Conservation (phyloP, 148 eudicot species). For the Rhododendron henanense region DNA sequence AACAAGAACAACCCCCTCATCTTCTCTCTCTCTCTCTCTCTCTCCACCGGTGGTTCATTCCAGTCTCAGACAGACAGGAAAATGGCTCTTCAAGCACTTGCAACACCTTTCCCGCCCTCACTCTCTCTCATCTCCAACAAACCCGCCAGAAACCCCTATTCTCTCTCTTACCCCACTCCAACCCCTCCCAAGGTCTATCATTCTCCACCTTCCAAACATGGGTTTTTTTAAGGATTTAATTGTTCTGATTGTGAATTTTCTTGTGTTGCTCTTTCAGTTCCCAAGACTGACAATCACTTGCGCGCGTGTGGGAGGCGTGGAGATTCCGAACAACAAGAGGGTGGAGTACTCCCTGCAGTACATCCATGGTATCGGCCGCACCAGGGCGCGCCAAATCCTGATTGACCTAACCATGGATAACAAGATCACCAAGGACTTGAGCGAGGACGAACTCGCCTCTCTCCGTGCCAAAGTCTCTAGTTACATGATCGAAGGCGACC, state of each 20-base stretch:
- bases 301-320: slow-evolving; percentile 67
- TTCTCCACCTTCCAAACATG: not conserved
- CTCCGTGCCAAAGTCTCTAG: slow-evolving; percentile 46
- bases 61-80: not conserved
- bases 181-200: slow-evolving; percentile 33
- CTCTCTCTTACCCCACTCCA: slow-evolving; percentile 22
- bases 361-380: slow-evolving; percentile 60
- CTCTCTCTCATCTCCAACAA: slow-evolving; percentile 12
- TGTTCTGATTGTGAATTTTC: not conserved
- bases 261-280: slow-evolving; percentile 10
- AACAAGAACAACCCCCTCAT: not conserved
- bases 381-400: slow-evolving; percentile 46
- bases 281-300: slow-evolving; percentile 42
- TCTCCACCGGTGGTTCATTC: not conserved
- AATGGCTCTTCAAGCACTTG: slow-evolving; percentile 19
- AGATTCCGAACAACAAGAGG: slow-evolving; percentile 56
- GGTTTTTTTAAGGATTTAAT: not conserved
- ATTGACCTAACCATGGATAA: slow-evolving; percentile 48
- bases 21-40: not conserved
- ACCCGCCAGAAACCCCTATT: slow-evolving; percentile 14
- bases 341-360: slow-evolving; percentile 56
- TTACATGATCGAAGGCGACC: slow-evolving; percentile 70
- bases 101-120: slow-evolving; percentile 15
- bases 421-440: slow-evolving; percentile 51
- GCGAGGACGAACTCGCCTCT: slow-evolving; percentile 49